phyloP scores from a whole-genome alignment of 768 basidiomycete species.

The Psilocybe sp. region DNA sequence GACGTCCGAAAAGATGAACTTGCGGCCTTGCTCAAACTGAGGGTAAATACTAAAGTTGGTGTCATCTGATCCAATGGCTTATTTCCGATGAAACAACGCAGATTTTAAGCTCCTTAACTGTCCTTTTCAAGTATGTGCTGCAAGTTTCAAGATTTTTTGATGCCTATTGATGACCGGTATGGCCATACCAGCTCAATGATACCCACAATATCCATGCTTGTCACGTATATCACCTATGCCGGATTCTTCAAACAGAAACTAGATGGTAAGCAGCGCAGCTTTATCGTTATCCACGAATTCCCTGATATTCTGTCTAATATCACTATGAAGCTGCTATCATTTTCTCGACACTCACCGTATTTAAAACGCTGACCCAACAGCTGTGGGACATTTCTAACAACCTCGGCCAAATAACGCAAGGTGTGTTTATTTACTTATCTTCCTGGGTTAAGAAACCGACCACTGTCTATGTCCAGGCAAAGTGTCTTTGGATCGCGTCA shows the following conservation, averaged over 20 bases:
- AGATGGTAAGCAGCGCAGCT: slow-evolving; percentile 12
- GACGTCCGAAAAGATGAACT: slow-evolving; percentile 63
- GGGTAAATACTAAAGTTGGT: too few species aligned
- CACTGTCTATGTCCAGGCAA: slow-evolving; percentile 34
- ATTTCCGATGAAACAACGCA: background rate
- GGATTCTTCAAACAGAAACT: slow-evolving; percentile 36
- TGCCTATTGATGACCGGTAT: background rate
- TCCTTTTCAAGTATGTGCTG: background rate
- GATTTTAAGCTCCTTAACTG: background rate
- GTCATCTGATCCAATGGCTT: too few species aligned
- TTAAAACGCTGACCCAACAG: slow-evolving; percentile 55
- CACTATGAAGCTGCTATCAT: slow-evolving; percentile 33
- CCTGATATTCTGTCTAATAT: background rate
- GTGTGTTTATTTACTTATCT: background rate
- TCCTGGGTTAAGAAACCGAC: background rate
- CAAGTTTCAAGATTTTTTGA: background rate
- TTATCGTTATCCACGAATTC: background rate
- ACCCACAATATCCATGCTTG: slow-evolving; percentile 62
- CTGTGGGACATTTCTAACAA: slow-evolving; percentile 34
- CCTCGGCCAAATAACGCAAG: slow-evolving; percentile 16
- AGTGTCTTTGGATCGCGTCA: slow-evolving; percentile 59
- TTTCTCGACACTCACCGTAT: slow-evolving; percentile 56
- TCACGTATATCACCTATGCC: slow-evolving; percentile 59
- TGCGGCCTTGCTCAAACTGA: slow-evolving; percentile 45
- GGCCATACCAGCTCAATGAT: slow-evolving; percentile 43